Evolutionary conservation across 345 rosid genomes (phyloP), one percentile per base, ranked within the genome.

Genomic region (Alliaria petiolata): DNA sequence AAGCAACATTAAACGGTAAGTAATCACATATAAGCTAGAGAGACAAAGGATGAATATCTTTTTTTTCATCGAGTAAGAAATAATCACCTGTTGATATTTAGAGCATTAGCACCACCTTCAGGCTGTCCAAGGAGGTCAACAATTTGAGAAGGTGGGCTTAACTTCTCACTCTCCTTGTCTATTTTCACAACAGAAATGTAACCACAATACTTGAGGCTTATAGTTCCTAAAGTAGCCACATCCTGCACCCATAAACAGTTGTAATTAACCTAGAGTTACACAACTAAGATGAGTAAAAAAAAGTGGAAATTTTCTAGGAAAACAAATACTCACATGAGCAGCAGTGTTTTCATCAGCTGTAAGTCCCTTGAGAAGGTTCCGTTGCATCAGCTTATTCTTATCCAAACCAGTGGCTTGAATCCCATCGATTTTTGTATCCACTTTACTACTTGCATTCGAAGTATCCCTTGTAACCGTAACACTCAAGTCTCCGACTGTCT

Each of bases 61-160:
- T 46, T 22, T 25, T 19, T 56, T 25, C 30, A 55, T 14, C 20
- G 39, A 43, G 25, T 12, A 44, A 49, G 16, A 45, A 20, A 36
- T 17, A 31, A 61, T 43, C 56, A 93, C 97, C 97, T 93, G 92
- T 89, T 95, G 54, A 89, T 83, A 72, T 95, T 95, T 50, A 95
- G 89, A 80, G 99, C 97, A 81, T 85, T 91, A 60, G 97, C 99
- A 67, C 99, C 97, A 19, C 99, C 99, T 81, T 89, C 97, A 69
- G 90, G 95, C 79, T 95, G 97, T 74, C 88, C 92, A 79, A 95
- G 85, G 79, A 74, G 80, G 75, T 84, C 91, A 74, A 85, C 75
- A 70, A 87, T 84, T 52, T 85, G 87, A 73, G 80, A 82, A 56
- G 82, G 81, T 71, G 83, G 76, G 72, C 53, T 62, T 70, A 65